A percentile compares a stretch with the other conserved stretches of the same genome.
These are phyloP conservation scores for Acacia acuminata DNA, from an alignment of 306 rosid genomes.

Conservation along the genomic window DNA sequence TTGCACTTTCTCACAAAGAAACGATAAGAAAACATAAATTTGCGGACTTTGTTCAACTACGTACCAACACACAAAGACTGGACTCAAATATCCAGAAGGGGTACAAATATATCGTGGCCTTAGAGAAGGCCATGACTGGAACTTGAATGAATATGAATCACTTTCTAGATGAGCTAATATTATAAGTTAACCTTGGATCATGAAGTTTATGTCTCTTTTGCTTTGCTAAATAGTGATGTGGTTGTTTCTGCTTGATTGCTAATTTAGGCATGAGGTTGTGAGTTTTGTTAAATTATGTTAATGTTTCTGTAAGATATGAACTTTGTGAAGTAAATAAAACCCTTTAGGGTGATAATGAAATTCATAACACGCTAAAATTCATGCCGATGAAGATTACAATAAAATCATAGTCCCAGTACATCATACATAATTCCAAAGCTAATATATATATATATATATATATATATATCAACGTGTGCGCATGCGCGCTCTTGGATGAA, in stretches of 20 bases:
- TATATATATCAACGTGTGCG: too few relatives aligned
- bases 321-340: not conserved
- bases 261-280: not conserved
- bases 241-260: not conserved
- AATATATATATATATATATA: too few relatives aligned
- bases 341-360: not conserved
- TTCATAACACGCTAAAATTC: too few relatives aligned
- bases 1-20: too few relatives aligned
- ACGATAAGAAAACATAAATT: conserved; percentile 14
- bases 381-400: not conserved
- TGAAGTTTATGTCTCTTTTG: not conserved
- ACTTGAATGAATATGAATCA: not conserved
- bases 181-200: not conserved
- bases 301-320: not conserved
- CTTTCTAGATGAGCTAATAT: not conserved
- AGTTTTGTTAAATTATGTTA: not conserved
- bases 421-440: too few relatives aligned
- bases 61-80: too few relatives aligned
- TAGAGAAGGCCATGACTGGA: conserved; percentile 1
- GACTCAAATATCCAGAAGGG: conserved; percentile 5
- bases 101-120: conserved; percentile 22
- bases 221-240: not conserved
- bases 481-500: too few relatives aligned
- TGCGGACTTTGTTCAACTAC: too few relatives aligned
- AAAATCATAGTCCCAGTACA: not conserved